Evolutionary conservation across 345 rosid species (phyloP).

Genomic region (Euclidium syriacum): DNA sequence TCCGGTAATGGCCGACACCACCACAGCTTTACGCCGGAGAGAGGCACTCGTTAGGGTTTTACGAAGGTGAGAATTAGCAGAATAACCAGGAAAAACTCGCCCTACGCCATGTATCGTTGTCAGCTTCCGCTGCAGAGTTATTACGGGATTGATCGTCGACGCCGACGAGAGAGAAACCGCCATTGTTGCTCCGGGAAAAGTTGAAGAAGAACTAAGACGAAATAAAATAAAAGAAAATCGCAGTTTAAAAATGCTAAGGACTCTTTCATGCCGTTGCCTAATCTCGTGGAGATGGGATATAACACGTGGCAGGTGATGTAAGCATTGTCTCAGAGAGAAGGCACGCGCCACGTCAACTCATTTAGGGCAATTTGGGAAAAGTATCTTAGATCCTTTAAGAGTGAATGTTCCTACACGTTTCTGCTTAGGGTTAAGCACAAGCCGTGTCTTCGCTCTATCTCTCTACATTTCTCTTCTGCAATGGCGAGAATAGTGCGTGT

Average conservation of each 20-base stretch:
- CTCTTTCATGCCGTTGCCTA: slow-evolving; percentile 20
- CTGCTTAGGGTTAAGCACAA: slow-evolving; percentile 18
- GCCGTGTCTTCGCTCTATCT: slow-evolving; percentile 10
- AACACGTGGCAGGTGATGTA: slow-evolving; percentile 33
- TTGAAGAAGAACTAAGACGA: too few relatives aligned
- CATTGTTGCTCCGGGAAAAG: slow-evolving; percentile 19
- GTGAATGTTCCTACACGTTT: slow-evolving; percentile 1
- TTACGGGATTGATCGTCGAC: slow-evolving; percentile 13
- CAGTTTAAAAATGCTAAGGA: too few relatives aligned
- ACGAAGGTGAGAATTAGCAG: background rate
- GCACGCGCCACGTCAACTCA: slow-evolving; percentile 16
- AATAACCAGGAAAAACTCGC: background rate
- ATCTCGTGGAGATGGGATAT: slow-evolving; percentile 29
- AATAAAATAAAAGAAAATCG: background rate
- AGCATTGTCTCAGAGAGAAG: background rate
- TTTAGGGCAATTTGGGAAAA: slow-evolving; percentile 7
- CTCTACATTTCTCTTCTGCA: slow-evolving; percentile 9
- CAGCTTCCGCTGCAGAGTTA: slow-evolving; percentile 15
- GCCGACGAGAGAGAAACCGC: slow-evolving; percentile 42
- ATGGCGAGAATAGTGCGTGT: slow-evolving; percentile 55
- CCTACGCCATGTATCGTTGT: background rate
- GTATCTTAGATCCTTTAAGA: slow-evolving; percentile 1
- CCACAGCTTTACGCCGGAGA: slow-evolving; percentile 28
- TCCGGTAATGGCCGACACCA: slow-evolving; percentile 49
- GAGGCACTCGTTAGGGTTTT: slow-evolving; percentile 3